Evolutionary conservation across 768 basidiomycete species (phyloP).

Genomic region (Phanerochaete sordida): DNA sequence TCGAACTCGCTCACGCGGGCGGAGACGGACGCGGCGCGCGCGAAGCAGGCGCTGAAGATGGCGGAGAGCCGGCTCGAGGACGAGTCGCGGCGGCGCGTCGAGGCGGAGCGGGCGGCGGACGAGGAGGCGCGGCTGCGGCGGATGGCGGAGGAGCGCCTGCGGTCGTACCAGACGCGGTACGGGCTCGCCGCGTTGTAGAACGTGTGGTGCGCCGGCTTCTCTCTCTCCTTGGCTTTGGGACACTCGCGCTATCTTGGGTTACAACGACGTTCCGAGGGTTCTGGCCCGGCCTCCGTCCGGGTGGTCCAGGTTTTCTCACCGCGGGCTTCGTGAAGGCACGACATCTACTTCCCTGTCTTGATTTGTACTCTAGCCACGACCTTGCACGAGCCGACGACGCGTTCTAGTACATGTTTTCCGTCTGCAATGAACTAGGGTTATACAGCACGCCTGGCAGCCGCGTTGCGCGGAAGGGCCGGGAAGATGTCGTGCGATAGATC

Average conservation of each 20-base stretch:
- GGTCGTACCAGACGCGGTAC: conserved; percentile 19
- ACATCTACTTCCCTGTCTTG: not conserved
- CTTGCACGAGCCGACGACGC: not conserved
- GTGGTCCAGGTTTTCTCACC: not conserved
- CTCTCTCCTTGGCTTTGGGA: not conserved
- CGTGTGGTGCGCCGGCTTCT: not conserved
- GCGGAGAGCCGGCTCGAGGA: conserved; percentile 59
- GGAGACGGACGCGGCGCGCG: conserved; percentile 55
- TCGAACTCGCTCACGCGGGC: conserved; percentile 69
- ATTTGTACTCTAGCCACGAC: not conserved
- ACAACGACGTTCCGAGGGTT: not conserved
- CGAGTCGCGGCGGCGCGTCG: conserved; percentile 53
- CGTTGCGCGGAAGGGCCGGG: too few relatives aligned
- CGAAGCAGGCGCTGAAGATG: conserved; percentile 49
- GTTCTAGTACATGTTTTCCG: not conserved
- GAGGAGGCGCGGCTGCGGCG: conserved; percentile 46
- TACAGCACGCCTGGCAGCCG: too few relatives aligned
- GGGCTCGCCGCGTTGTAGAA: not conserved
- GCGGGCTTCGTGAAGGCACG: not conserved
- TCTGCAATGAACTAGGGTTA: not conserved
- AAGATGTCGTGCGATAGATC: not conserved
- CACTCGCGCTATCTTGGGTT: not conserved
- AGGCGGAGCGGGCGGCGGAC: conserved; percentile 50
- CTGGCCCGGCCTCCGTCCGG: not conserved
- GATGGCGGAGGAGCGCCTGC: conserved; percentile 48